Evolutionary conservation across 495 filamentous ascomycete species (phyloP).

Genomic region (Podospora anserina): DNA sequence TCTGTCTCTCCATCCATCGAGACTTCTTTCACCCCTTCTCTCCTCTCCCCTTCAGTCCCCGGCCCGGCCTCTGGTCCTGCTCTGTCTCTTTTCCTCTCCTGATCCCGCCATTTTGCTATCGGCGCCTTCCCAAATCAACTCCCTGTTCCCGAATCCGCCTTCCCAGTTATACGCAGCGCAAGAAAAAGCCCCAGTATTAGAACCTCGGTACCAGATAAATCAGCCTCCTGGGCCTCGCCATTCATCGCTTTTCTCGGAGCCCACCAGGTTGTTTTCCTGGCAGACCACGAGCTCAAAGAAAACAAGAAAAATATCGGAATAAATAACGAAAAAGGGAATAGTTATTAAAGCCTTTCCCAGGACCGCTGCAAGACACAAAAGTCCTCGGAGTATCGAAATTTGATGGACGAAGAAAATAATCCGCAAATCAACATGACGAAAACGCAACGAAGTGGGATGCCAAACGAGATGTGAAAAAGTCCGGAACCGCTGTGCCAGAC

Average conservation of each 20-base stretch:
- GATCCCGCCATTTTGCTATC: neutral
- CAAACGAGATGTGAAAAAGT: constrained; percentile 20
- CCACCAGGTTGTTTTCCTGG: constrained; percentile 11
- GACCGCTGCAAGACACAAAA: constrained; percentile 12
- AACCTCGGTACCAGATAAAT: constrained; percentile 40
- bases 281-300: neutral
- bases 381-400: constrained; percentile 20
- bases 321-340: constrained; percentile 28
- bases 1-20: neutral
- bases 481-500: constrained; percentile 52
- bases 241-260: constrained; percentile 40
- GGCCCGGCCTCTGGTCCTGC: constrained; percentile 6
- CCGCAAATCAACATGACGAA: constrained; percentile 15
- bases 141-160: constrained; percentile 16
- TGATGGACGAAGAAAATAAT: constrained; percentile 10
- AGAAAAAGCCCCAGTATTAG: constrained; percentile 27
- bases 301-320: constrained; percentile 20
- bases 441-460: constrained; percentile 21
- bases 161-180: constrained; percentile 18
- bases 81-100: constrained; percentile 2
- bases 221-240: constrained; percentile 48
- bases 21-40: neutral
- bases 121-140: constrained; percentile 11
- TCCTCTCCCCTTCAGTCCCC: neutral
- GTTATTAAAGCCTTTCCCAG: constrained; percentile 32